A percentile compares a stretch with the other conserved stretches of the same genome.
phyloP scores from a whole-genome alignment of 371 early-diverging fungal species.

The Apophysomyces trapeziformis region DNA sequence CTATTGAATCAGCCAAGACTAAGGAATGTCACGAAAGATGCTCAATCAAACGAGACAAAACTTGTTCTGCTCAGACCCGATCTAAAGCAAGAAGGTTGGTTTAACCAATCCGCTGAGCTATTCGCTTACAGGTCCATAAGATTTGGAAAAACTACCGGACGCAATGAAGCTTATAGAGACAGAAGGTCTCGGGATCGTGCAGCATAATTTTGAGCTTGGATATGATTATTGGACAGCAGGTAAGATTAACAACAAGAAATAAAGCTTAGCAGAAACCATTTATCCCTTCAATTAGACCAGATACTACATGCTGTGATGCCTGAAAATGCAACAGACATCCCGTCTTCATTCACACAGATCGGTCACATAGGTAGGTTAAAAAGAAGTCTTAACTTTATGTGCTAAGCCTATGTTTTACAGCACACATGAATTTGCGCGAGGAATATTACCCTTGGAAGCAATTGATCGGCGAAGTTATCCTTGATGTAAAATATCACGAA shows the following conservation, averaged over 20 bases:
- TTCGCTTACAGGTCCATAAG: not conserved
- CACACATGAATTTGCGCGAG: conserved; percentile 95
- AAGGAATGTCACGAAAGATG: conserved; percentile 71
- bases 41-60: conserved; percentile 58
- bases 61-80: conserved; percentile 64
- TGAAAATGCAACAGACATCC: conserved; percentile 74
- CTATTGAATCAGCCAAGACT: conserved; percentile 73
- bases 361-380: conserved; percentile 88
- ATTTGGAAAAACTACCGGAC: conserved; percentile 46
- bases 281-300: conserved; percentile 64
- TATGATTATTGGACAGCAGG: conserved; percentile 85
- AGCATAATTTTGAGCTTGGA: conserved; percentile 60
- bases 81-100: conserved; percentile 38
- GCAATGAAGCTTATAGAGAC: conserved; percentile 52
- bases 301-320: conserved; percentile 91
- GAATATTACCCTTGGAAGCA: conserved; percentile 88
- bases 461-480: conserved; percentile 91
- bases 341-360: conserved; percentile 90
- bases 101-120: not conserved
- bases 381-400: not conserved
- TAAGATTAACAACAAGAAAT: conserved; percentile 25
- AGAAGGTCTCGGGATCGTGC: conserved; percentile 51
- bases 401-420: conserved; percentile 35
- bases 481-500: conserved; percentile 72
- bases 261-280: not conserved